phyloP scores from a whole-genome alignment of 257 asterid species.

The Eustoma russellianum region DNA sequence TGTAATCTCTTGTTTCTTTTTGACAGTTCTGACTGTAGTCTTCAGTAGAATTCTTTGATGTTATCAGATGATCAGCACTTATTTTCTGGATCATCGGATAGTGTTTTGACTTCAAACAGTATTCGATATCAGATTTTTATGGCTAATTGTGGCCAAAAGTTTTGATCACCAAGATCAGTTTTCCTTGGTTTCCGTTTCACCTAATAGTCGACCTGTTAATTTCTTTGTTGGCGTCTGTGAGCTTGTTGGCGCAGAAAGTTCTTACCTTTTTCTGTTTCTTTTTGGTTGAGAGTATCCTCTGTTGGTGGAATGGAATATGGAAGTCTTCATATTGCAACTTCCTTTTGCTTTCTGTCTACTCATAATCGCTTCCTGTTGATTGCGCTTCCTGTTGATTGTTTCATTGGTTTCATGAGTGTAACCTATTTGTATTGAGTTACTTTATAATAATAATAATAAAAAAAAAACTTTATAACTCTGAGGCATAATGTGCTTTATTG shows the following conservation, averaged over 20 bases:
- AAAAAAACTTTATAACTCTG: constrained; percentile 1
- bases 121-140: constrained; percentile 36
- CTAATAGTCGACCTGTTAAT: constrained; percentile 1
- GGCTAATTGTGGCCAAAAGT: constrained; percentile 17
- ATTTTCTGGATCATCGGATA: constrained; percentile 31
- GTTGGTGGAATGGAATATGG: constrained; percentile 35
- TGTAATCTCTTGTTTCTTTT: constrained; percentile 14
- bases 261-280: constrained; percentile 21
- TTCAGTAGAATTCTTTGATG: constrained; percentile 27
- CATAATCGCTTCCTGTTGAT: constrained; percentile 17
- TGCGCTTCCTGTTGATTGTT: constrained; percentile 20
- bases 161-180: constrained; percentile 24
- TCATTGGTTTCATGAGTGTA: constrained; percentile 1
- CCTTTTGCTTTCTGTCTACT: constrained; percentile 23
- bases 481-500: constrained; percentile 10
- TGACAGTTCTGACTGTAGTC: constrained; percentile 12
- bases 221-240: constrained; percentile 5
- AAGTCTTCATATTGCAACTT: constrained; percentile 44
- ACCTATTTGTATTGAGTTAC: too few relatives aligned
- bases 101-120: constrained; percentile 13
- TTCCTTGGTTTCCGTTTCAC: constrained; percentile 8
- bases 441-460: too few relatives aligned
- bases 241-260: constrained; percentile 12
- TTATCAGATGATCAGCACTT: constrained; percentile 31
- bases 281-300: constrained; percentile 42